phyloP scores from a whole-genome alignment of 768 basidiomycete genomes.

The Pisolithus microcarpus region DNA sequence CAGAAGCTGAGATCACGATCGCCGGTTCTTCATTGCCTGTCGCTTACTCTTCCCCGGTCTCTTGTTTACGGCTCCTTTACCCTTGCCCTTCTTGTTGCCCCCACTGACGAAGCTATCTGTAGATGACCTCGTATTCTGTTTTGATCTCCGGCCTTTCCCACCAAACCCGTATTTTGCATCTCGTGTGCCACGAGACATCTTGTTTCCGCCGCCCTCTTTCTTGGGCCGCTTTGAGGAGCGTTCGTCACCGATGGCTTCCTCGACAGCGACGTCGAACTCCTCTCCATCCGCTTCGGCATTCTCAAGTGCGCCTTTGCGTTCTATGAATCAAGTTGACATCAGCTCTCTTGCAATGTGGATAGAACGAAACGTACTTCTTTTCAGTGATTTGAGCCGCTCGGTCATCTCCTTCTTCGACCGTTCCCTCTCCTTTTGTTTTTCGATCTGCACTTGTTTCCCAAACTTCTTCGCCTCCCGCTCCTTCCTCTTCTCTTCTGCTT shows the following conservation, averaged over 20 bases:
- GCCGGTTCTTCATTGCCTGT: slow-evolving; percentile 33
- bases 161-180: slow-evolving; percentile 83
- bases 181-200: slow-evolving; percentile 52
- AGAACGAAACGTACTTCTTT: slow-evolving; percentile 61
- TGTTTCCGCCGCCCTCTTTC: slow-evolving; percentile 16
- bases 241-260: slow-evolving; percentile 77
- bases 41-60: slow-evolving; percentile 58
- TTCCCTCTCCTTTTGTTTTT: slow-evolving; percentile 88
- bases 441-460: slow-evolving; percentile 94
- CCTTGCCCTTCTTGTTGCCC: slow-evolving; percentile 29
- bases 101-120: slow-evolving; percentile 64
- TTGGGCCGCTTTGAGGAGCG: slow-evolving; percentile 53
- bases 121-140: slow-evolving; percentile 76
- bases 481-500: slow-evolving; percentile 83
- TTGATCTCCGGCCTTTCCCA: slow-evolving; percentile 58
- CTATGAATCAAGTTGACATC: slow-evolving; percentile 31
- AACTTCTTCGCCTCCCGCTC: slow-evolving; percentile 97
- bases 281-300: slow-evolving; percentile 46
- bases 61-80: slow-evolving; percentile 27
- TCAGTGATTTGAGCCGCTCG: slow-evolving; percentile 77
- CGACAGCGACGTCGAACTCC: slow-evolving; percentile 84
- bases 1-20: slow-evolving; percentile 12
- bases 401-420: slow-evolving; percentile 87
- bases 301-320: slow-evolving; percentile 78
- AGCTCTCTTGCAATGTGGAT: not conserved